Base-by-base conservation (phyloP, 805 yeast genomes). In the Kuraishia borneana region DNA sequence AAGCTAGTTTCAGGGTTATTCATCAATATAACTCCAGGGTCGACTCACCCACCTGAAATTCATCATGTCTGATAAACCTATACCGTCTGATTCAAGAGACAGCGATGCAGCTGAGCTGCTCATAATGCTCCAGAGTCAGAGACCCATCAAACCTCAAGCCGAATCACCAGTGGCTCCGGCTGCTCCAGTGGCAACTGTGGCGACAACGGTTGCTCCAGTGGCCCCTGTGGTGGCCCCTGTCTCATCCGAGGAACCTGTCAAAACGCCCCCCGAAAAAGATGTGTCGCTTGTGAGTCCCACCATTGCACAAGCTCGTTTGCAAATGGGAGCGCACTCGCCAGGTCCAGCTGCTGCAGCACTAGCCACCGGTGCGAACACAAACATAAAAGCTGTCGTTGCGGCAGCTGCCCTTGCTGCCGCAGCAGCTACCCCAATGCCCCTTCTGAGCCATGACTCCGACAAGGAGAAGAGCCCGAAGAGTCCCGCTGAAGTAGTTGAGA, bases 341-440 rank as follows among this genome's bases (percentile, higher is more conserved):
- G 63, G 63, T 7, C 60, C 60, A 19, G 62, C 57, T 2, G 55
- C 60, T 7, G 61, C 61, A 12, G 61, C 59, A 3, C 38, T 56
- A 31, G 59, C 55, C 1, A 49, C 51, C 21, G 52, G 48, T 4
- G 41, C 39, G 26, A 34, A 34, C 16, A 14, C 40, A 2, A 53
- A 45, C 21, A 57, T 56, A 32, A 70, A 75, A 44, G 84, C 83
- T 0, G 65, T 68, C 44, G 79, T 81, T 6, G 92, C 89, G 0
- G 92, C 92, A 2, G 89, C 88, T 6, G 89, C 89, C 0, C 59
- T 82, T 33, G 85, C 87, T 3, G 84, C 83, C 0, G 92, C 89
- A 0, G 88, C 88, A 2, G 83, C 76, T 10, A 68, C 74, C 10
- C 92, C 92, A 1, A 50, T 82, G 23, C 87, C 87, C 3, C 47